Evolutionary conservation across 345 rosid genomes (phyloP), one percentile per base, ranked within the genome.

Genomic region (Euphorbia pulcherrima): DNA sequence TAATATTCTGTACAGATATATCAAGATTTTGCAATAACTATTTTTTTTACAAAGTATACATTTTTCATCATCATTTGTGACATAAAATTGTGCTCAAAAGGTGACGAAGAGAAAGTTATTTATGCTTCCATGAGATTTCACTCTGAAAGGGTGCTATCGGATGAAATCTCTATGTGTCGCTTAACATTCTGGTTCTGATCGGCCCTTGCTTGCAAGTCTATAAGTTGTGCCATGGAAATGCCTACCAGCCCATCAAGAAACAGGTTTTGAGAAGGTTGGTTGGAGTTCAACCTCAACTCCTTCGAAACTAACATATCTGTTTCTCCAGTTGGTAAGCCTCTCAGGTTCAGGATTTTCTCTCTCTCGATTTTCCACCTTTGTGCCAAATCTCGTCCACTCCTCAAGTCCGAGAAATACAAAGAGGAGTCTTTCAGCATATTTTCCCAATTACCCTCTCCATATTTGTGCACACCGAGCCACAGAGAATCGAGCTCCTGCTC

Each of bases 401-500:
- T 41, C 11, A 41, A 14, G 13, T 41, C 14, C 13, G 47, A 41
- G 47, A 68, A 74, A 18, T 13, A 35, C 27, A 74, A 37, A 0
- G 16, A 26, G 4, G 78, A 61, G 56, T 74, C 74, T 28, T 61
- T 29, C 5, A 69, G 62, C 20, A 69, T 64, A 7, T 17, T 18
- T 17, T 69, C 67, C 74, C 70, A 74, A 28, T 69, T 74, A 2
- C 47, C 66, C 4, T 50, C 60, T 1, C 74, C 78, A 39, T 50
- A 61, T 64, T 70, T 66, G 8, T 70, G 66, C 12, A 74, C 62
- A 4, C 78, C 74, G 26, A 69, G 13, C 78, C 74, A 74, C 8
- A 64, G 74, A 37, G 65, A 50, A 64, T 74, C 70, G 35, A 74
- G 74, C 50, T 74, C 74, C 54, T 64, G 30, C 5, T 69, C 74